A percentile compares a stretch with the other conserved stretches of the same genome.
These are phyloP conservation scores for Lasiodiplodia gonubiensis DNA, from an alignment of 2,329 filamentous ascomycete species.

Conservation along the genomic window DNA sequence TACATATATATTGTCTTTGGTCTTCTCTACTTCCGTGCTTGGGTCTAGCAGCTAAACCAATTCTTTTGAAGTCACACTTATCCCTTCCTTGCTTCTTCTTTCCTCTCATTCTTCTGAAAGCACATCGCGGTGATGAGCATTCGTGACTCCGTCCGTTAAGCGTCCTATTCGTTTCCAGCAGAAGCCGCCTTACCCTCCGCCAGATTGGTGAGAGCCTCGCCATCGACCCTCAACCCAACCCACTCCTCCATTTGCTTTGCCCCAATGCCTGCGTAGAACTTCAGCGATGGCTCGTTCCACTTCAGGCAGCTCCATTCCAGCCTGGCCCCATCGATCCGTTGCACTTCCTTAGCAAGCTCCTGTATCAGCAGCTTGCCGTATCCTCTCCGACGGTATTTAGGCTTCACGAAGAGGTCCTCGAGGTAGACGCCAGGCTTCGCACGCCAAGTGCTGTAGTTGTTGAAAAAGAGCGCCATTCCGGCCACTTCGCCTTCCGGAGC, in stretches of 20 bases:
- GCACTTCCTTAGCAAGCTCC: conserved; percentile 78
- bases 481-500: conserved; percentile 56
- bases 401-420: conserved; percentile 87
- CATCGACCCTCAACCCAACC: conserved; percentile 77
- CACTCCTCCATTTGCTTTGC: conserved; percentile 72
- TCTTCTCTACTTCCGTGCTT: conserved; percentile 2
- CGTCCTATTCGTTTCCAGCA: neutral
- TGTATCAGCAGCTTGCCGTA: conserved; percentile 79
- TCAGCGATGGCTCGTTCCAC: conserved; percentile 90
- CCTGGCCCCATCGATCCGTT: conserved; percentile 72
- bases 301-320: conserved; percentile 91
- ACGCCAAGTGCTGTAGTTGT: conserved; percentile 95
- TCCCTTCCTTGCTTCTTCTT: neutral
- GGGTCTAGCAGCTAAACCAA: neutral
- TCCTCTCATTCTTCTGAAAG: neutral
- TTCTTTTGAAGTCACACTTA: neutral
- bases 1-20: neutral
- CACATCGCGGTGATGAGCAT: neutral
- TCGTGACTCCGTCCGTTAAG: neutral
- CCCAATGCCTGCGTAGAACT: conserved; percentile 74
- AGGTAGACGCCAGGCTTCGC: conserved; percentile 88
- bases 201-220: conserved; percentile 66
- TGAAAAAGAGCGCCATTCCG: conserved; percentile 90
- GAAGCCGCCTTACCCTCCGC: conserved; percentile 13
- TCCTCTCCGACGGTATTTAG: conserved; percentile 72